A percentile compares a stretch with the other conserved stretches of the same genome.
Conservation (phyloP, 2,329 filamentous ascomycete species). For the Exophiala calicioides region DNA sequence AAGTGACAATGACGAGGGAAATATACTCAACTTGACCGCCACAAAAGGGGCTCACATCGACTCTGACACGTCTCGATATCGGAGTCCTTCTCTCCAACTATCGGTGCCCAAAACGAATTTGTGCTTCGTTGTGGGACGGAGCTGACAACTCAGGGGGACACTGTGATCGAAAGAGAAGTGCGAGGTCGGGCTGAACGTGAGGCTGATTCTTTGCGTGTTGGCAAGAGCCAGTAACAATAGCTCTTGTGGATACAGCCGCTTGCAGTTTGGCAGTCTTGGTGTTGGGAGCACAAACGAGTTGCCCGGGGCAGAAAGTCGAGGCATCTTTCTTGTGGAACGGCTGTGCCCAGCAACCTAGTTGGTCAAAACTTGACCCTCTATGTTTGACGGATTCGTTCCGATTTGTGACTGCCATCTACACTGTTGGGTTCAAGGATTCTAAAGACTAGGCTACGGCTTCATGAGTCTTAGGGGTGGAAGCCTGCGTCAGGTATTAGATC, state of each 20-base stretch:
- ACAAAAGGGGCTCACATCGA: too few relatives aligned
- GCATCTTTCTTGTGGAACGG: constrained; percentile 17
- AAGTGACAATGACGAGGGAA: too few relatives aligned
- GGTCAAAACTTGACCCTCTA: too few relatives aligned
- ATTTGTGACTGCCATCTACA: too few relatives aligned
- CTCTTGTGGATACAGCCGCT: constrained; percentile 1
- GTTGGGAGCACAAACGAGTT: constrained; percentile 1
- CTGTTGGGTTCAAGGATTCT: neutral
- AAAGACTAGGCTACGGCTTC: neutral
- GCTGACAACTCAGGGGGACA: too few relatives aligned
- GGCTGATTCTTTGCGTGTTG: neutral
- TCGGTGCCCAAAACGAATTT: neutral
- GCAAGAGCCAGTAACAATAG: constrained; percentile 2
- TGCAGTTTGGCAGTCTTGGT: neutral
- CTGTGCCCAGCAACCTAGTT: too few relatives aligned
- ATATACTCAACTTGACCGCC: too few relatives aligned
- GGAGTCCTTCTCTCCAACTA: too few relatives aligned
- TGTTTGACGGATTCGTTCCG: too few relatives aligned
- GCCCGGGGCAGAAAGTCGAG: constrained; percentile 3
- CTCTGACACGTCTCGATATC: too few relatives aligned
- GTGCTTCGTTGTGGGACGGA: too few relatives aligned
- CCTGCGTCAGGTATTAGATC: neutral
- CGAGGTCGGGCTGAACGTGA: neutral
- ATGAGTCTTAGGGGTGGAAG: neutral
- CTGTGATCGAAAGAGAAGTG: too few relatives aligned